A percentile compares a stretch with the other conserved stretches of the same genome.
Conservation (phyloP, 2,329 filamentous ascomycete genomes). For the Ceratocystis huliohia region DNA sequence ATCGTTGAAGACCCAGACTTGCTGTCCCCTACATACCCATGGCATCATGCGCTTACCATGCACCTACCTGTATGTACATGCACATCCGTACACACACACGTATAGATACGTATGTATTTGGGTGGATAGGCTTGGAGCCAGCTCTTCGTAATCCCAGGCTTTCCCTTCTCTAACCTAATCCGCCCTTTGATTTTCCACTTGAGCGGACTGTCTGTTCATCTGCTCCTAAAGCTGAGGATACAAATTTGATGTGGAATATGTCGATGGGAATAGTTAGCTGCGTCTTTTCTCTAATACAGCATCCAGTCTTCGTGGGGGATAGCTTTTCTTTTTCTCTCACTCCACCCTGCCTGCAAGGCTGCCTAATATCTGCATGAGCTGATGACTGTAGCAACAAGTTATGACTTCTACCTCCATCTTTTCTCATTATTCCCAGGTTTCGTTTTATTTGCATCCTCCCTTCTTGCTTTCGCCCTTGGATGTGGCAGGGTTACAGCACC, state of each 20-base stretch:
- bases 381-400: neutral
- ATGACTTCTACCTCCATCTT: neutral
- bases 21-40: neutral
- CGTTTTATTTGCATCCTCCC: too few species aligned
- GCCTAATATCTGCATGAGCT: conserved; percentile 1
- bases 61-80: neutral
- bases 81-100: neutral
- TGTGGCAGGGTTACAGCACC: neutral
- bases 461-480: neutral
- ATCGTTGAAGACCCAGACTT: neutral
- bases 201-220: neutral
- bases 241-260: too few species aligned
- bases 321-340: neutral
- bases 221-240: neutral
- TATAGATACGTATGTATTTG: neutral
- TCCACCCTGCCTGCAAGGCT: neutral
- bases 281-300: neutral
- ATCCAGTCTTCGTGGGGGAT: neutral
- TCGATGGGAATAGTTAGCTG: neutral
- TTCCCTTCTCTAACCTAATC: neutral
- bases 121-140: neutral
- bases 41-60: neutral
- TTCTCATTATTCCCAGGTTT: neutral
- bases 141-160: neutral
- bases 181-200: neutral